Percentiles rank a stretch among this genome's conserved stretches.
phyloP scores from a whole-genome alignment of 2,329 filamentous ascomycete genomes.

The Fusarium sp. region DNA sequence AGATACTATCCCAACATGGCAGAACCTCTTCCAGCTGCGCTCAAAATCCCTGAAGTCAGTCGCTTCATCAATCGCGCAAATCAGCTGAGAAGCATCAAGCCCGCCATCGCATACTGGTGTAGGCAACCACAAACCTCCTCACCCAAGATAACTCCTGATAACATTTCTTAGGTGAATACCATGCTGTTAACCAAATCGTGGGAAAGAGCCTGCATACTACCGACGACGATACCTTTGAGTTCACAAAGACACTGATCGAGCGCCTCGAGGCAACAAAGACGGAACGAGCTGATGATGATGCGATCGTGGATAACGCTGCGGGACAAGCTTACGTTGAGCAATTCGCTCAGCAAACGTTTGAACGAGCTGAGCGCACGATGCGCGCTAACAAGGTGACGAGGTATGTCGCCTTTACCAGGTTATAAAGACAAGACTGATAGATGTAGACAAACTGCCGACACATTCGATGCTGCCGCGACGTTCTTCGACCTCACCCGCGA shows the following conservation, averaged over 20 bases:
- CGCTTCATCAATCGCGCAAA: constrained; percentile 85
- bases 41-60: constrained; percentile 83
- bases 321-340: constrained; percentile 94
- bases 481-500: constrained; percentile 90
- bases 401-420: constrained; percentile 53
- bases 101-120: constrained; percentile 96
- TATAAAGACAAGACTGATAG: background rate
- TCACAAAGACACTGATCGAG: constrained; percentile 88
- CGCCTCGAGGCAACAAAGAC: constrained; percentile 74
- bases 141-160: background rate
- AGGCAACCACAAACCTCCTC: constrained; percentile 50
- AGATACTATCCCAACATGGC: constrained; percentile 67
- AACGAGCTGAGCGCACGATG: constrained; percentile 83
- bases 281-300: constrained; percentile 80
- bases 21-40: constrained; percentile 53
- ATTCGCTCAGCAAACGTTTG: constrained; percentile 89
- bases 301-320: constrained; percentile 84
- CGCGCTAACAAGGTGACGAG: constrained; percentile 84
- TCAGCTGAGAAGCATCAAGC: constrained; percentile 86
- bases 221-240: constrained; percentile 81
- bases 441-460: constrained; percentile 86
- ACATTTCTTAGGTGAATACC: constrained; percentile 76
- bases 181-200: constrained; percentile 92
- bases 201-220: constrained; percentile 79
- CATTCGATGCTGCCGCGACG: constrained; percentile 89